Evolutionary conservation across 306 rosid species (phyloP), one percentile per base, ranked within the genome.

Genomic region (Trifolium pratense): DNA sequence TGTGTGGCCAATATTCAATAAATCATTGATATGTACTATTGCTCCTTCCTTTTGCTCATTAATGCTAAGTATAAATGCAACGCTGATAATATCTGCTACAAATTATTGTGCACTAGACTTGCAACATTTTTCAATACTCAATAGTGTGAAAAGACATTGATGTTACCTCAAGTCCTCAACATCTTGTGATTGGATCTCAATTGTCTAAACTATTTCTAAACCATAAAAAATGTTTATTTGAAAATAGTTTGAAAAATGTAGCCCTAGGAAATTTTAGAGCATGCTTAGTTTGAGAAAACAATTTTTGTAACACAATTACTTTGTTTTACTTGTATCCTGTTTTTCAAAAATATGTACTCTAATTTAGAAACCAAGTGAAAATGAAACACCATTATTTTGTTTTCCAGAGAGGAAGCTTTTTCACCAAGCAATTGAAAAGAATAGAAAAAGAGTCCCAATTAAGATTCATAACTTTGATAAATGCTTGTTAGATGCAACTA

Each of bases 11-110:
- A 37, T 3, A 58, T 59, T 65, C 15, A 64, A 52, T 67, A 58
- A 46, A 39, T 79, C 79, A 80, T 69, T 48, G 64, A 9, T 40
- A 25, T 75, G 73, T 29, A 21, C 53, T 59, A 76, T 52, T 80
- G 32, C 8, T 76, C 58, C 57, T 42, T 53, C 63, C 55, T 70
- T 34, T 55, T 57, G 43, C 0, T 5, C 12, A 39, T 32, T 73
- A 48, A 66, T 57, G 75, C 34, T 57, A 46, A 37, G 34, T 23
- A 67, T 68, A 40, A 73, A 53, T 73, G 76, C 20, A 23, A 26
- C 43, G 59, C 60, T 18, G 56, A 65, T 68, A 68, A 67, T 52
- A 61, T 77, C 46, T 73, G 63, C 42, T 73, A 68, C 81, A 34
- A 56, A 21, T 65, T 77, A 66, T 46, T 74, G 40, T 18, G 77